Evolutionary conservation across 805 yeast species (phyloP), one percentile per base, ranked within the genome.

Genomic region (Saccharomycopsis microspora): DNA sequence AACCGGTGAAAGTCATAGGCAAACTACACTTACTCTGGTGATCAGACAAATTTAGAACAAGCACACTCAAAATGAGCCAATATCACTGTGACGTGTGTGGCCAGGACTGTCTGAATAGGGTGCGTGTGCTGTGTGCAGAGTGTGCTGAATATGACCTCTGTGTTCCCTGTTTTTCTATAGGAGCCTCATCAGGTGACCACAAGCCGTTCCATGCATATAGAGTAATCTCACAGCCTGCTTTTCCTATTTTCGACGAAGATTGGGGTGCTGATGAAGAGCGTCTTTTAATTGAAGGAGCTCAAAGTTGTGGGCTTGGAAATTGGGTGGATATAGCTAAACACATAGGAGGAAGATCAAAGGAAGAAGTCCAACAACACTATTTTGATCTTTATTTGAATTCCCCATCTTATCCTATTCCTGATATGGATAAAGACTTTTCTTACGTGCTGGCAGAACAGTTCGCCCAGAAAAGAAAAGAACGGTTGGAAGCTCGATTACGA

Each of bases 241-340:
- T 86, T 60, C 98, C 99, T 0, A 85, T 94, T 6, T 82, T 94
- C 56, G 84, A 79, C 45, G 76, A 74, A 48, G 89, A 82, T 48
- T 93, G 98, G 97, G 99, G 98, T 36, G 98, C 98, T 1, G 98
- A 93, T 66, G 99, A 93, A 63, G 99, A 93, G 64, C 61, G 89
- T 48, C 70, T 86, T 33, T 68, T 93, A 50, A 75, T 94, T 9
- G 95, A 88, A 62, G 97, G 97, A 5, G 82, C 95, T 41, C 96
- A 93, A 63, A 82, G 85, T 6, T 74, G 77, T 41, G 98, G 99
- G 0, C 63, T 93, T 47, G 99, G 99, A 2, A 88, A 89, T 62
- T 93, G 98, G 98, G 95, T 86, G 59, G 98, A 93, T 62, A 78
- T 94, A n/a, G 83, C 96, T 7, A 97, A 93, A 60, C 95, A 86